Base-by-base conservation (phyloP, 805 yeast species). In the Candida awuae region DNA sequence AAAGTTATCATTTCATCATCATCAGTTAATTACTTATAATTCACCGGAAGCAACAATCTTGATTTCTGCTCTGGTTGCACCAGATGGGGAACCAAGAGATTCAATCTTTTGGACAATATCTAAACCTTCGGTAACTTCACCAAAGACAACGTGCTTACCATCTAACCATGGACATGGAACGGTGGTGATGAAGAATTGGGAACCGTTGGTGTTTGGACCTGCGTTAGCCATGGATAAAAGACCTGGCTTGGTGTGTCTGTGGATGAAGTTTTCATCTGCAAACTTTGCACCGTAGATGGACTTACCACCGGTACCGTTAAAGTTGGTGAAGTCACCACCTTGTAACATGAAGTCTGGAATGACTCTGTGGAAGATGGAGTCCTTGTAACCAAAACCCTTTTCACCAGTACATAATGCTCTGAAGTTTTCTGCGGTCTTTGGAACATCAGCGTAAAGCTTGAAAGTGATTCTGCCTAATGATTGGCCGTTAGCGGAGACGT, bases 311-410 rank as follows among this genome's bases (percentile, higher is more conserved):
- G 83, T 78, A 53, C 97, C 97, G 63, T 84, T 80, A 65, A 84
- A 81, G 67, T 70, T 66, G 60, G 86, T 82, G 68, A 83, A 80
- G 67, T 83, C 92, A 71, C 90, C 90, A 62, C 88, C 97, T 74
- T 88, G 97, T 62, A 90, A 72, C 97, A 88, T 88, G 73, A 88
- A 88, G 65, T 83, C 79, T 50, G 96, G 96, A 58, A 87, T 87
- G 50, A 88, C 94, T 72, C 96, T 82, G 85, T 88, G 97, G 92
- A 90, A 88, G 50, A 79, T 70, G 35, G 94, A 84, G 56, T 72
- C 75, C 61, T 80, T 79, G 76, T 80, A 87, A 45, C 95, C 95
- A 56, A 69, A 84, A 46, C 97, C 97, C 75, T 86, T 83, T 71
- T 85, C 95, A 54, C 96, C 95, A 47, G 95, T 81, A 61, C 82